phyloP scores from a whole-genome alignment of 1,139 yeast genomes.

The Debaryomyces singareniensis region DNA sequence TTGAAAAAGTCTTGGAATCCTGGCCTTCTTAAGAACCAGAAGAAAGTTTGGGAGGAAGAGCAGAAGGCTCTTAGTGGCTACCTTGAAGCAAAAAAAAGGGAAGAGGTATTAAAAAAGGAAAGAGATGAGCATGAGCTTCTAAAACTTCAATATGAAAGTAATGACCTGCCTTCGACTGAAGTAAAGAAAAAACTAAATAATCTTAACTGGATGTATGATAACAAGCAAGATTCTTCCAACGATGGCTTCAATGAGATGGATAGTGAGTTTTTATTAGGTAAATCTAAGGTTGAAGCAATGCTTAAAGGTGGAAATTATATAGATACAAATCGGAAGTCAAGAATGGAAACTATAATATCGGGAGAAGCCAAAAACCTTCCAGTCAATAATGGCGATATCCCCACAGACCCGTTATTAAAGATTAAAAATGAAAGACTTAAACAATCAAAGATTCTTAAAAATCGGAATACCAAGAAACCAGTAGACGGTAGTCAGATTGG shows the following conservation, averaged over 20 bases:
- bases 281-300: constrained; percentile 27
- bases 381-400: constrained; percentile 11
- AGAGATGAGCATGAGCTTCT: constrained; percentile 56
- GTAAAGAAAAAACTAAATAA: constrained; percentile 44
- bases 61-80: constrained; percentile 72
- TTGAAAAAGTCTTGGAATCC: constrained; percentile 97
- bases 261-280: constrained; percentile 30
- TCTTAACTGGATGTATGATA: constrained; percentile 86
- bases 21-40: constrained; percentile 75
- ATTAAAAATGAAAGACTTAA: constrained; percentile 38
- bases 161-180: constrained; percentile 23
- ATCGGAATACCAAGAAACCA: too few relatives aligned
- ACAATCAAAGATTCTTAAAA: constrained; percentile 8
- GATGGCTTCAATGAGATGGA: constrained; percentile 29
- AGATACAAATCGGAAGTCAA: constrained; percentile 7
- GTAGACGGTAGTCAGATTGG: too few relatives aligned
- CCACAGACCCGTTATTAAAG: constrained; percentile 52
- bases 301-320: constrained; percentile 17
- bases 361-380: constrained; percentile 8
- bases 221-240: constrained; percentile 9
- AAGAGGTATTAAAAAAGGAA: constrained; percentile 59
- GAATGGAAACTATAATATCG: constrained; percentile 13
- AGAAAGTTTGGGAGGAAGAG: constrained; percentile 79
- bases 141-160: constrained; percentile 43
- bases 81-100: constrained; percentile 57